Base-by-base conservation (phyloP, 192 early-diverging fungal genomes). In the Coemansia sp. region DNA sequence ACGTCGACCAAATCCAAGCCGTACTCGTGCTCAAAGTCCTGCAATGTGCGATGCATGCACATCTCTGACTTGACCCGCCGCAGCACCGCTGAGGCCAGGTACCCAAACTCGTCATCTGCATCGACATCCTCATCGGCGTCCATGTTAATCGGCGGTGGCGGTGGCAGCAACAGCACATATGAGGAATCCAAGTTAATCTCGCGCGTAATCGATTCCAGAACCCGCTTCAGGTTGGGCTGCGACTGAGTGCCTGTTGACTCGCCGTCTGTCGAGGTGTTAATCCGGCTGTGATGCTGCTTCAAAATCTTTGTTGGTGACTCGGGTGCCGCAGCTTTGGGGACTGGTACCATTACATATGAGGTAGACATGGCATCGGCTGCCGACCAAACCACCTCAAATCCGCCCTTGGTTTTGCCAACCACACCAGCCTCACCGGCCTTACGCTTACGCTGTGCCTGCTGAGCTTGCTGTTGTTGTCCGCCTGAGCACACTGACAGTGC, bases 161-260 rank as follows among this genome's bases (percentile, higher is more conserved):
- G 78, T 14, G 78, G 78, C 17, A 81, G 72, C 48, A 81, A 23
- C 53, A 81, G 58, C 47, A 81, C 78, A 25, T 81, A 81, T 31
- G 78, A 81, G 44, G 78, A 81, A 49, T 81, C 78, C 25, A 81
- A 44, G 62, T 81, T 81, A 55, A 81, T 81, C 69, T 81, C 78
- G 37, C 78, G 72, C 8, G 78, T 81, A 17, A 81, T 81, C 23
- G 78, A 81, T 59, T 81, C 78, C 11, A 81, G 57, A 4, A 74
- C 72, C 2, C 72, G 68, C 72, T 81, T 81, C 51, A 81, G 60
- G 47, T 81, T 81, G 37, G 78, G 78, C 69, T 81, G 78, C 40
- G 78, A 81, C 55, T 81, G 78, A n/a, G 65, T 81, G 54, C 72
- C 69, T 11, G 59, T 52, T 4, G 78, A 58, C 15, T 81, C 78